Conservation (phyloP, 768 basidiomycete species). For the Hericium alpestre region DNA sequence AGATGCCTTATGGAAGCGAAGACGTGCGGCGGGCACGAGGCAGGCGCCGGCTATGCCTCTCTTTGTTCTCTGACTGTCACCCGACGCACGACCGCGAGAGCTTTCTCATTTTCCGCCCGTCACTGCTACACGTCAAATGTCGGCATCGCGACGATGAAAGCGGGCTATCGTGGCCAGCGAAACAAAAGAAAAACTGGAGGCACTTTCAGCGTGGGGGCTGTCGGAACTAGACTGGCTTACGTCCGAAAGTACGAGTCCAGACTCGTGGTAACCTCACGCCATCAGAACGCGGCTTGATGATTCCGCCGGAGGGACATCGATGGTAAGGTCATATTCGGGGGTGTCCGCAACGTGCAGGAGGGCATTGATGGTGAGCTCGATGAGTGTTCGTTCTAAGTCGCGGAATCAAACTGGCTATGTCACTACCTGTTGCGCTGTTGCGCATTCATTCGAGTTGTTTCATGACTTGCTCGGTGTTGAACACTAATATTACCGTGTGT, state of each 20-base stretch:
- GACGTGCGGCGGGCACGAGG: slow-evolving; percentile 15
- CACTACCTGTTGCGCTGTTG: too few relatives aligned
- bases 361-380: too few relatives aligned
- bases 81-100: not conserved
- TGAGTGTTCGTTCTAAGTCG: too few relatives aligned
- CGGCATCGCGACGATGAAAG: too few relatives aligned
- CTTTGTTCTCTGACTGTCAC: not conserved
- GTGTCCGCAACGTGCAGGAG: too few relatives aligned
- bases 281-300: not conserved
- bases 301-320: too few relatives aligned
- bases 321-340: too few relatives aligned
- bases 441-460: too few relatives aligned
- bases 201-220: not conserved
- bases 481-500: too few relatives aligned
- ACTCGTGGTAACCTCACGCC: not conserved
- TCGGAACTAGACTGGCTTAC: not conserved
- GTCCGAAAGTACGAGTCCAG: not conserved
- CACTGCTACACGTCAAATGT: not conserved
- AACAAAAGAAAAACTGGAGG: not conserved
- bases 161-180: too few relatives aligned
- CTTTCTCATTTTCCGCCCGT: not conserved
- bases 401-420: too few relatives aligned
- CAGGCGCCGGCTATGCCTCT: slow-evolving; percentile 2
- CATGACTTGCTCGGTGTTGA: too few relatives aligned
- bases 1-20: not conserved